A percentile compares a stretch with the other conserved stretches of the same genome.
Evolutionary conservation across 148 eudicot genomes (phyloP).

Genomic region (Fallopia convolvulus): DNA sequence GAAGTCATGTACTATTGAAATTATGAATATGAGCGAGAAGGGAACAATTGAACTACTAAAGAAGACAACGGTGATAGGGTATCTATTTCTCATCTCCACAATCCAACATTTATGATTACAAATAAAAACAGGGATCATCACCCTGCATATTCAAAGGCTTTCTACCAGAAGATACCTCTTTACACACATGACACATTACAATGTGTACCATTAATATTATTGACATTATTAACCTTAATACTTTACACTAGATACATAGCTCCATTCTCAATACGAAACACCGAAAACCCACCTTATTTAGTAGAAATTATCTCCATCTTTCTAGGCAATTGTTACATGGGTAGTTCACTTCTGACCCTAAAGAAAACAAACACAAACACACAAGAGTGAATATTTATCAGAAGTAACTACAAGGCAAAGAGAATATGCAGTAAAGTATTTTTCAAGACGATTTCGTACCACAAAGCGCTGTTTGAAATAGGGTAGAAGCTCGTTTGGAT

Average conservation of each 20-base stretch:
- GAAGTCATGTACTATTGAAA: too few relatives aligned
- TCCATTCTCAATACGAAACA: neutral
- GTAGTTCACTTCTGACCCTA: neutral
- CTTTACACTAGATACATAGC: neutral
- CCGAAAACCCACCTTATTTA: neutral
- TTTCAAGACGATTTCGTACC: neutral
- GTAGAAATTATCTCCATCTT: neutral
- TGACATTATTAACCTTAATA: neutral
- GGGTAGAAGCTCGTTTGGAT: conserved; percentile 5
- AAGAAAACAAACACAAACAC: neutral
- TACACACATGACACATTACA: neutral
- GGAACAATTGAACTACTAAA: too few relatives aligned
- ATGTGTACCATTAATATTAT: neutral
- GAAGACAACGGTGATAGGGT: too few relatives aligned
- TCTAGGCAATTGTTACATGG: neutral
- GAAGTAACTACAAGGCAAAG: neutral
- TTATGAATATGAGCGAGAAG: too few relatives aligned
- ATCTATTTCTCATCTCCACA: neutral
- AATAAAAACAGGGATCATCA: neutral
- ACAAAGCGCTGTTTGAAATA: neutral
- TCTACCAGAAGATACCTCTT: neutral
- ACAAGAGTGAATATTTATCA: neutral
- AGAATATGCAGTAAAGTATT: neutral
- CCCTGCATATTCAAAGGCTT: neutral
- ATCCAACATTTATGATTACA: neutral